These are phyloP conservation scores for Tuber indicum DNA, from an alignment of 495 filamentous ascomycete genomes.

Conservation along the genomic window DNA sequence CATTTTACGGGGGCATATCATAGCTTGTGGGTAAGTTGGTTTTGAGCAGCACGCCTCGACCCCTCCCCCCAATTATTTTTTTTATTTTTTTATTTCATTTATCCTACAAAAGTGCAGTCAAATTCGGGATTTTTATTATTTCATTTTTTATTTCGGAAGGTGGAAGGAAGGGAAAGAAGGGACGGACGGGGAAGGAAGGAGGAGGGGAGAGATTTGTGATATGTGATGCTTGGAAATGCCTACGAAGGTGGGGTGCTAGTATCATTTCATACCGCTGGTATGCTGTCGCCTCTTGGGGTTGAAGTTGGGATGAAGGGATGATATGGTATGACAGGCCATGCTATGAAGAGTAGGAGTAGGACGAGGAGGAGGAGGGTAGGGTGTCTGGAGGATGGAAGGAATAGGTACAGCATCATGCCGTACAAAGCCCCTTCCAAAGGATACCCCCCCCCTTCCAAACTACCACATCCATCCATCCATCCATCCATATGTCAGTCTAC, in stretches of 20 bases:
- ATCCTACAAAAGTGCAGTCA: not conserved
- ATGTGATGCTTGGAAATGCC: not conserved
- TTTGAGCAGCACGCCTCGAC: not conserved
- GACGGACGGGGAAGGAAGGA: not conserved
- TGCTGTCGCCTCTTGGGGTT: too few relatives aligned
- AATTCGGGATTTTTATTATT: not conserved
- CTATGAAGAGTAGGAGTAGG: too few relatives aligned
- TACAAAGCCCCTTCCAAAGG: too few relatives aligned
- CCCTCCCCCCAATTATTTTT: too few relatives aligned
- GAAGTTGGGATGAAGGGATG: too few relatives aligned
- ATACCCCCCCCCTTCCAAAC: too few relatives aligned
- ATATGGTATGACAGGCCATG: too few relatives aligned
- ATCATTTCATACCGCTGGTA: too few relatives aligned
- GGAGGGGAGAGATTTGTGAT: not conserved
- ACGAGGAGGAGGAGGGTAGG: too few relatives aligned
- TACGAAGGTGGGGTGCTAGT: not conserved
- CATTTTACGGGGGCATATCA: not conserved
- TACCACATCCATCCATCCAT: too few relatives aligned
- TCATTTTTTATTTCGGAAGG: not conserved
- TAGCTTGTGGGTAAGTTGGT: not conserved
- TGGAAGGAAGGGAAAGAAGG: not conserved
- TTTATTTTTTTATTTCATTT: not conserved
- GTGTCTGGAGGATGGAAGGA: too few relatives aligned
- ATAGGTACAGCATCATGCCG: too few relatives aligned
- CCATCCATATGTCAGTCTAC: not conserved